Evolutionary conservation across 148 eudicot genomes (phyloP), one percentile per base, ranked within the genome.

Genomic region (Rhododendron griersonianum): DNA sequence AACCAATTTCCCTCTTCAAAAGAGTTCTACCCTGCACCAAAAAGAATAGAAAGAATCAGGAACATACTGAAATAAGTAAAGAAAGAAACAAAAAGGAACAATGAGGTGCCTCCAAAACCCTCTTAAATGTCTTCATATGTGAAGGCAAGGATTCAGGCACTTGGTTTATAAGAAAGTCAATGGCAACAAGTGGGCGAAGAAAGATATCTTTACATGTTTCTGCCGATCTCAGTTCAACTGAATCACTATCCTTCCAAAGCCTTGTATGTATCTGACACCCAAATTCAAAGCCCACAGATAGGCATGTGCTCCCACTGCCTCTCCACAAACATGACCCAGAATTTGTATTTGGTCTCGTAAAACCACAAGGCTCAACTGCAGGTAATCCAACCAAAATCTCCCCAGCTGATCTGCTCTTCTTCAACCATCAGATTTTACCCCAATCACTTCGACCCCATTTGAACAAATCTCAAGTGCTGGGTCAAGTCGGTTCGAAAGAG

Each of bases 231-330:
- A 48, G 81, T 30, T 87, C 89, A 3, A 77, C 65, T 11, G 89
- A 89, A 44, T 89, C 89, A 0, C 87, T 87, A 74, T 85, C 91
- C 83, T 87, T 85, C 35, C 23, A 85, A 14, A 81, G 86, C 74
- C 80, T 89, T 5, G 81, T 83, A 41, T 53, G 89, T 67, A 82
- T 30, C 30, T 18, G 45, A 41, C 84, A 89, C 28, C 83, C 76
- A 81, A 14, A 6, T 33, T 11, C 37, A 15, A 67, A 81, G 79
- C 10, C 75, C 67, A 53, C 67, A 71, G 41, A 21, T 37, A 3
- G 37, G 79, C 35, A 61, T 65, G 59, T 47, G 48, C 53, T 61
- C 23, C 84, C 75, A 14, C 30, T 35, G 19, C 80, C 80, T 30
- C 57, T 41, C 23, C 47, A 6, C 4, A 84, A 50, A 74, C 19